Conservation (phyloP, 2,329 filamentous ascomycete genomes). For the Aspergillus sp. region DNA sequence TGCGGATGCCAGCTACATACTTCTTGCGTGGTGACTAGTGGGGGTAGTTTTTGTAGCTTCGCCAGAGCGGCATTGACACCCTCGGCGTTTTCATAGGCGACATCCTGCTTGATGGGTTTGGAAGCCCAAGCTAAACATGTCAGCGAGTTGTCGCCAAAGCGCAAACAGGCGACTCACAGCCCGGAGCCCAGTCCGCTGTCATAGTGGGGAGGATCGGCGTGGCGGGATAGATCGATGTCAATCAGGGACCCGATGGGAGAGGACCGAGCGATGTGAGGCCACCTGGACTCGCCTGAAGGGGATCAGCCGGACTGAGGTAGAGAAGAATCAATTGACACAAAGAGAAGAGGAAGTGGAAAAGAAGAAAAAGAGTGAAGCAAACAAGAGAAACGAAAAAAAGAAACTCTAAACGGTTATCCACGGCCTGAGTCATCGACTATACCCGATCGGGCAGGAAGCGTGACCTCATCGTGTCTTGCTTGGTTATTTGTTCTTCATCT, state of each 20-base stretch:
- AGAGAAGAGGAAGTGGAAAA: not conserved
- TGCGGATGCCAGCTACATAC: slow-evolving; percentile 17
- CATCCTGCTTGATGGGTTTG: slow-evolving; percentile 26
- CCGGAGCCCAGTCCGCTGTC: slow-evolving; percentile 17
- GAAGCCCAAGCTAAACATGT: slow-evolving; percentile 20
- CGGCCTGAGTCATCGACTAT: slow-evolving; percentile 17
- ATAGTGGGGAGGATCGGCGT: slow-evolving; percentile 1
- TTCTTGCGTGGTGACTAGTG: slow-evolving; percentile 48
- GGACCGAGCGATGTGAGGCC: too few species aligned
- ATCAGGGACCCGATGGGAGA: too few species aligned
- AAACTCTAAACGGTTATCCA: slow-evolving; percentile 12
- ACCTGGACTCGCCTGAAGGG: not conserved
- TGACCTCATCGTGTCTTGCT: slow-evolving; percentile 4
- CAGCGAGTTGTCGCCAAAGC: not conserved
- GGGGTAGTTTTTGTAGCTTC: slow-evolving; percentile 46
- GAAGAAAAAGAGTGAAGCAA: not conserved
- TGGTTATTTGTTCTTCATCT: too few species aligned
- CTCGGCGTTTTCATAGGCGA: slow-evolving; percentile 42
- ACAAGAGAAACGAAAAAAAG: slow-evolving; percentile 4
- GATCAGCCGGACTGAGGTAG: not conserved
- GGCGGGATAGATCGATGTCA: not conserved
- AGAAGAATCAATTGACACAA: not conserved
- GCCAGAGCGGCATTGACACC: slow-evolving; percentile 39
- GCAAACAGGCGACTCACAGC: slow-evolving; percentile 12
- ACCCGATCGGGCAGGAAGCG: not conserved